These are phyloP conservation scores for Globisporangium cystogenes DNA, from an alignment of 352 stramenopile genomes.

Conservation along the genomic window DNA sequence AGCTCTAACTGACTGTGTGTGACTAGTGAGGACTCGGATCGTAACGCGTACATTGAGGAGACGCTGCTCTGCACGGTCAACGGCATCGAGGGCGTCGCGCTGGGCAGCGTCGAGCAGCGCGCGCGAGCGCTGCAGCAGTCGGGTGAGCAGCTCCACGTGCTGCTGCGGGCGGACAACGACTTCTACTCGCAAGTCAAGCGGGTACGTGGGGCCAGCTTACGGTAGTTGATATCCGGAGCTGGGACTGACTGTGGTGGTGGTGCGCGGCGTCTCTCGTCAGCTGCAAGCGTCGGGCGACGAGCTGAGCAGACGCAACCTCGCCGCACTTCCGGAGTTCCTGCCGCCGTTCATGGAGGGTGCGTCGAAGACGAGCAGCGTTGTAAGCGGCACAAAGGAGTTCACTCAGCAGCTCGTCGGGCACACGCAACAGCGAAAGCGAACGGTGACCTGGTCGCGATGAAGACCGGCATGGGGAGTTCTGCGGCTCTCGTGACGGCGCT, in stretches of 20 bases:
- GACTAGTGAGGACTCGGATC: conserved; percentile 30
- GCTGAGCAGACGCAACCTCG: conserved; percentile 59
- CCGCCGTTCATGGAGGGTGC: conserved; percentile 43
- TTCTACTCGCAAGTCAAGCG: conserved; percentile 93
- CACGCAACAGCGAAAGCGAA: conserved; percentile 18
- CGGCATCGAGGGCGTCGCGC: conserved; percentile 37
- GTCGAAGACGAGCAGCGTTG: background rate
- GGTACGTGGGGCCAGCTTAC: conserved; percentile 15
- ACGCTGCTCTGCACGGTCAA: conserved; percentile 77
- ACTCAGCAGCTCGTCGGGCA: background rate
- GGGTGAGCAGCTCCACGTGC: conserved; percentile 49
- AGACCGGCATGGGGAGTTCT: conserved; percentile 96
- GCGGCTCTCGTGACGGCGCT: conserved; percentile 94
- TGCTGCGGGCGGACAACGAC: conserved; percentile 93
- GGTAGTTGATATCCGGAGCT: background rate
- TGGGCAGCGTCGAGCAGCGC: conserved; percentile 13
- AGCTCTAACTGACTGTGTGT: background rate
- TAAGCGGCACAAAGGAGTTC: background rate
- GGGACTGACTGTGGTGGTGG: background rate
- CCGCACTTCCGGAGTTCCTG: conserved; percentile 79
- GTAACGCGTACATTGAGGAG: conserved; percentile 91
- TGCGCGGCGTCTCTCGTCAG: conserved; percentile 21
- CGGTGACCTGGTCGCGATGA: conserved; percentile 69
- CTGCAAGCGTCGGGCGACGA: conserved; percentile 56
- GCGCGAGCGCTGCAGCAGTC: conserved; percentile 19